These are phyloP conservation scores for Ustilago curta DNA, from an alignment of 1,284 basidiomycete genomes.

Conservation along the genomic window DNA sequence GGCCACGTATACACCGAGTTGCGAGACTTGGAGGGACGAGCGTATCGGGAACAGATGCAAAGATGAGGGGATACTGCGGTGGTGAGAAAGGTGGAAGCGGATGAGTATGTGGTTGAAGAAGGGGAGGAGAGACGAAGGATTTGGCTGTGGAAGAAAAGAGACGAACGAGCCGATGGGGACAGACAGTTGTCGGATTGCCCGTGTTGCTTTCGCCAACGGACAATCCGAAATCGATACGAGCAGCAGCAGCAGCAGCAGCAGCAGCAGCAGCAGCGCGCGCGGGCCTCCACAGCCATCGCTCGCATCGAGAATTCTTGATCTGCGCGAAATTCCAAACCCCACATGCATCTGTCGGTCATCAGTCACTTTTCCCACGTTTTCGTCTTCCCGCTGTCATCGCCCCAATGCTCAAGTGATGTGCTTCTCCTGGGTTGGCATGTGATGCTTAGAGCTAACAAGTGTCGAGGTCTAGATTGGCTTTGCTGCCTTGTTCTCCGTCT, in stretches of 20 bases:
- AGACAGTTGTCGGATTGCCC: no score
- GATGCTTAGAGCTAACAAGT: not conserved
- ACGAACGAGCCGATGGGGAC: no score
- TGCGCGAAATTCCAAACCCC: conserved; percentile 1
- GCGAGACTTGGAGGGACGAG: not conserved
- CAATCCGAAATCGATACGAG: conserved; percentile 36
- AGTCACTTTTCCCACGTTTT: not conserved
- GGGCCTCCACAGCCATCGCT: conserved; percentile 24
- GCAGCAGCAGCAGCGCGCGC: not conserved
- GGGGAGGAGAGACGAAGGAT: not conserved
- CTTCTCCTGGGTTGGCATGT: no score
- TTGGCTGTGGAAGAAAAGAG: not conserved
- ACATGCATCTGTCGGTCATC: conserved; percentile 6
- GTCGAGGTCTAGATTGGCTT: not conserved
- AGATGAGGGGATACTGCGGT: not conserved
- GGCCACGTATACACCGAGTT: conserved; percentile 11
- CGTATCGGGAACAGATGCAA: not conserved
- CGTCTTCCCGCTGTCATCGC: not conserved
- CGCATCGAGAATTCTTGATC: conserved; percentile 3
- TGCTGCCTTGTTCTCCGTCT: not conserved
- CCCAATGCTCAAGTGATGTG: no score
- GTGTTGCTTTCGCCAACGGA: conserved; percentile 16
- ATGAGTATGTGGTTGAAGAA: not conserved
- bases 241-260: not conserved
- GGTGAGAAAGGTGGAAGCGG: not conserved